A percentile compares a stretch with the other conserved stretches of the same genome.
Evolutionary conservation across 2,329 filamentous ascomycete genomes (phyloP).

Genomic region (Annulohypoxylon truncatum): DNA sequence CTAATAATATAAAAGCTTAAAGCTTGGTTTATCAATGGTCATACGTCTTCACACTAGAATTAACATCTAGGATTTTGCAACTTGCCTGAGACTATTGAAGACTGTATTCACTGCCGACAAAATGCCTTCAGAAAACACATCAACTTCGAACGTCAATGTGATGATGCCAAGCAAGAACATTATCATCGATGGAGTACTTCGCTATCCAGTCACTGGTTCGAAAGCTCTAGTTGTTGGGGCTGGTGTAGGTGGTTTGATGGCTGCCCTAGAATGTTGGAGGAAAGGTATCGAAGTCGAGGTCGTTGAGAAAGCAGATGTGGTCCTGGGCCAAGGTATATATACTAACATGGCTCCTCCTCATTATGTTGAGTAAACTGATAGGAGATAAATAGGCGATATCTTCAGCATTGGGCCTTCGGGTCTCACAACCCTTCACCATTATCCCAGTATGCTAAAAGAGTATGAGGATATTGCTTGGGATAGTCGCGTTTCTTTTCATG

Average conservation of each 20-base stretch:
- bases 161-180: constrained; percentile 1
- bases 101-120: neutral
- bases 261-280: constrained; percentile 24
- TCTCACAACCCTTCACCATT: constrained; percentile 18
- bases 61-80: neutral
- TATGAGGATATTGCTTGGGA: constrained; percentile 21
- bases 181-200: constrained; percentile 26
- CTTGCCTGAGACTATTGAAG: neutral
- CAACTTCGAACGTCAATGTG: neutral
- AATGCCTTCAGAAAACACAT: constrained; percentile 7
- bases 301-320: constrained; percentile 16
- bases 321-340: constrained; percentile 4
- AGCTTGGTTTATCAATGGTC: neutral
- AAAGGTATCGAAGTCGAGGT: constrained; percentile 30
- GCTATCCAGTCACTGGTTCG: constrained; percentile 17
- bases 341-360: neutral
- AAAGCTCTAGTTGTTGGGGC: constrained; percentile 23
- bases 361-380: neutral
- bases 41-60: neutral
- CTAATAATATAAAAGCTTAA: neutral
- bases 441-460: constrained; percentile 23
- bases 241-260: constrained; percentile 14
- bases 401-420: constrained; percentile 15
- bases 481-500: neutral
- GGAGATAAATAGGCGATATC: constrained; percentile 17